Evolutionary conservation across 352 stramenopile genomes (phyloP).

Genomic region (Globisporangium apiculatum): DNA sequence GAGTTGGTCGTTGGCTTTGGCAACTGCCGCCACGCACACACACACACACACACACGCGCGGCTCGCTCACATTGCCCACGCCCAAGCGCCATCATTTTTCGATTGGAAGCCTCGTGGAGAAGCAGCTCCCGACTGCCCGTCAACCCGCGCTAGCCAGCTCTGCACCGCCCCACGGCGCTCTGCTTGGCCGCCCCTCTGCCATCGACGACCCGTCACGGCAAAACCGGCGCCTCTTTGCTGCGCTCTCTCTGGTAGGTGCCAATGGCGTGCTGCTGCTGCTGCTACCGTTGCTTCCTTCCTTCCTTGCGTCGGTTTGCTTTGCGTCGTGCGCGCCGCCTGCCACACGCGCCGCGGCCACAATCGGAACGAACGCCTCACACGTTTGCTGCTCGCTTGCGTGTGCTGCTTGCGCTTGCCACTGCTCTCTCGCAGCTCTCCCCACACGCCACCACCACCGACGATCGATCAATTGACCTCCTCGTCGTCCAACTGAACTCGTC

Average conservation of each 20-base stretch:
- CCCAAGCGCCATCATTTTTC: slow-evolving; percentile 15
- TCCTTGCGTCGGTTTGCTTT: not conserved
- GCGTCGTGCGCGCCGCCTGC: not conserved
- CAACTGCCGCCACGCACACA: not conserved
- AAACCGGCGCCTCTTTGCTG: slow-evolving; percentile 4
- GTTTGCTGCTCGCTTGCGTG: not conserved
- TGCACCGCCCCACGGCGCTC: not conserved
- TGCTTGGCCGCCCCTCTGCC: not conserved
- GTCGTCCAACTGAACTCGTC: slow-evolving; percentile 8
- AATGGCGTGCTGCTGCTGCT: too few species aligned
- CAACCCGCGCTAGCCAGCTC: not conserved
- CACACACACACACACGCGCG: not conserved
- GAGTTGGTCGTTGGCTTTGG: slow-evolving; percentile 6
- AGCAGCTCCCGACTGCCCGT: not conserved
- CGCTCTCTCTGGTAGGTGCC: not conserved
- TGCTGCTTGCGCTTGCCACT: not conserved
- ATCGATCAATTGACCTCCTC: too few species aligned
- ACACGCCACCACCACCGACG: not conserved
- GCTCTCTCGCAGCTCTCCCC: not conserved
- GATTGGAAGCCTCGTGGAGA: slow-evolving; percentile 13
- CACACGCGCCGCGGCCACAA: slow-evolving; percentile 2
- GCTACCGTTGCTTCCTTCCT: not conserved
- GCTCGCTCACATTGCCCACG: not conserved
- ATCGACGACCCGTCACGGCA: slow-evolving; percentile 1
- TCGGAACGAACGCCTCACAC: slow-evolving; percentile 6